Evolutionary conservation across 2,329 filamentous ascomycete species (phyloP), one percentile per base, ranked within the genome.

Genomic region (Hypoxylon sp.): DNA sequence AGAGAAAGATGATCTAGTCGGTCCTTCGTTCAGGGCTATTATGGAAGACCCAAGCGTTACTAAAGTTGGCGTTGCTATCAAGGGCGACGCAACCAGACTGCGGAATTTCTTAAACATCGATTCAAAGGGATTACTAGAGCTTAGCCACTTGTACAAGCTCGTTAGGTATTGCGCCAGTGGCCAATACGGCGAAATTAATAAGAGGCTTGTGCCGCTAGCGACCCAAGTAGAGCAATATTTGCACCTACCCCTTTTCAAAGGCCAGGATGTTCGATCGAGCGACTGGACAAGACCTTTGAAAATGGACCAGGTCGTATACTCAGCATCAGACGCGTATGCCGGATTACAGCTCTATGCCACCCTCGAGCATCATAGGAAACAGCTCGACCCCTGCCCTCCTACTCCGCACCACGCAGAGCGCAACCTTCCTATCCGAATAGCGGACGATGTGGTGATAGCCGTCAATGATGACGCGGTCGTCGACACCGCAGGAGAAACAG

Each of bases 281-380:
- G 85, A 95, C 74, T 97, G 95, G 94, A 87, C 87, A 27, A 80
- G 82, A 63, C 74, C 81, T 0, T 79, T 97, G 32, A 83, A 81
- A 19, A 80, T 84, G 68, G 77, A 86, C 8, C 94, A 97, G 75
- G 85, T 92, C 16, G 78, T 85, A 53, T 94, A 94, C 77, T 89
- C 92, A 8, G 93, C 93, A 11, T 90, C 92, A 0, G 93, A 97
- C 76, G 91, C 93, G 0, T 97, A 97, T 75, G 93, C 91, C 63
- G 87, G 89, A 45, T 79, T 91, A 9, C 90, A 92, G 60, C 81
- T 97, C 1, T 97, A 88, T 73, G 83, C 92, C 64, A 84, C 85
- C 0, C 81, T 97, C 46, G 90, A 97, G 61, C 80, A 86, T 52
- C 87, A 91, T 72, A 85, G 94, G 14, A 82, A 87, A 70, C 80